A percentile compares a stretch with the other conserved stretches of the same genome.
Evolutionary conservation across 2,329 filamentous ascomycete genomes (phyloP).

Genomic region (Microascus cirrosus): DNA sequence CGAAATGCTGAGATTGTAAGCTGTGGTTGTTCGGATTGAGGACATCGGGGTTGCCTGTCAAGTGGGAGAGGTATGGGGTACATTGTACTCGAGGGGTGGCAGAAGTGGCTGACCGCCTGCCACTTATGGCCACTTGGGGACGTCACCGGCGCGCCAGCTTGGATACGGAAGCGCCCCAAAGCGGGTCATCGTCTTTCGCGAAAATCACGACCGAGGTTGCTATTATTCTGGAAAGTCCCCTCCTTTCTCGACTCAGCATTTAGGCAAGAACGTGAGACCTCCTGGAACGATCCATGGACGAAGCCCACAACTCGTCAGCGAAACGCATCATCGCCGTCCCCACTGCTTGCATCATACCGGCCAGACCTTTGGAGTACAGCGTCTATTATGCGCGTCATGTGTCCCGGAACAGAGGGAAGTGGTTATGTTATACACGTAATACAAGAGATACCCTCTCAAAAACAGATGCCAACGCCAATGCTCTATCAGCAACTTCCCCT

Average conservation of each 20-base stretch:
- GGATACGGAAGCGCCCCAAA: neutral
- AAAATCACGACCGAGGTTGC: too few species aligned
- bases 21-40: neutral
- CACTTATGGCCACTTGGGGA: neutral
- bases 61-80: neutral
- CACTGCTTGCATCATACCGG: too few species aligned
- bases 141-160: neutral
- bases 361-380: neutral
- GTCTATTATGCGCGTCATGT: neutral
- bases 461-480: constrained; percentile 6
- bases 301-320: too few species aligned
- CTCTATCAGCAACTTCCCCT: constrained; percentile 1
- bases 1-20: neutral
- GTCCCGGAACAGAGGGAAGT: neutral
- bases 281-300: too few species aligned
- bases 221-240: too few species aligned
- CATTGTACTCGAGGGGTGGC: neutral
- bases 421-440: constrained; percentile 4
- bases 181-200: neutral
- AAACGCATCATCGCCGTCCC: too few species aligned
- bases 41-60: neutral
- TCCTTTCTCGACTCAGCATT: too few species aligned
- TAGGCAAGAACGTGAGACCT: too few species aligned
- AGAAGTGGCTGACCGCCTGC: neutral
- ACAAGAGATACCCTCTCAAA: constrained; percentile 3